Evolutionary conservation across 495 filamentous ascomycete genomes (phyloP).

Genomic region (Podospora tetraspora): DNA sequence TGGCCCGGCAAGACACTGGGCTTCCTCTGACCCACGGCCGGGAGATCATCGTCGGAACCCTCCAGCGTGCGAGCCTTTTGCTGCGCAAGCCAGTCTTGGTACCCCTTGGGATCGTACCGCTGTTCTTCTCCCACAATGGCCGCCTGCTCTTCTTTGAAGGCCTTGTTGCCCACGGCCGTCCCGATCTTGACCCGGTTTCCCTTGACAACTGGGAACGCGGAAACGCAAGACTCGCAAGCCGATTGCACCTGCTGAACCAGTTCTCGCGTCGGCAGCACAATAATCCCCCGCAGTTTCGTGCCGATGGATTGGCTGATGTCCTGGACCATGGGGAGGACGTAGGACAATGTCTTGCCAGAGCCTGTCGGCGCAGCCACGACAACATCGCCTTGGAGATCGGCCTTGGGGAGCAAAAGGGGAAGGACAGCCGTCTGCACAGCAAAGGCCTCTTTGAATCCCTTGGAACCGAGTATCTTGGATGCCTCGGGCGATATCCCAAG

Average conservation of each 20-base stretch:
- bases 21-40: constrained; percentile 1
- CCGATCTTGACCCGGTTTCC: constrained; percentile 67
- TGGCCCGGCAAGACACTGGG: constrained; percentile 51
- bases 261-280: constrained; percentile 87
- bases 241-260: constrained; percentile 77
- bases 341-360: constrained; percentile 90
- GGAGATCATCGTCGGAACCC: constrained; percentile 18
- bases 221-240: constrained; percentile 61
- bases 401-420: constrained; percentile 63
- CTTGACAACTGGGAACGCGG: constrained; percentile 39
- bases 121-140: constrained; percentile 58
- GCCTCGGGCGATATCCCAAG: constrained; percentile 46
- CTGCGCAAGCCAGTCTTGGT: constrained; percentile 24
- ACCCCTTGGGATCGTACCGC: constrained; percentile 35
- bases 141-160: constrained; percentile 68
- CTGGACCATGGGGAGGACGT: constrained; percentile 78
- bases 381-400: constrained; percentile 61
- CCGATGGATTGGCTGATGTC: constrained; percentile 55
- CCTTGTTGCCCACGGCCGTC: constrained; percentile 72
- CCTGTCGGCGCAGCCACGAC: constrained; percentile 87
- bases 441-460: constrained; percentile 70
- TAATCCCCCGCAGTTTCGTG: constrained; percentile 64
- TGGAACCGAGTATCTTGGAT: constrained; percentile 52
- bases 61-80: constrained; percentile 18
- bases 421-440: constrained; percentile 79